phyloP scores from a whole-genome alignment of 176 grass and related monocot genomes.

The Eragrostis curvula region DNA sequence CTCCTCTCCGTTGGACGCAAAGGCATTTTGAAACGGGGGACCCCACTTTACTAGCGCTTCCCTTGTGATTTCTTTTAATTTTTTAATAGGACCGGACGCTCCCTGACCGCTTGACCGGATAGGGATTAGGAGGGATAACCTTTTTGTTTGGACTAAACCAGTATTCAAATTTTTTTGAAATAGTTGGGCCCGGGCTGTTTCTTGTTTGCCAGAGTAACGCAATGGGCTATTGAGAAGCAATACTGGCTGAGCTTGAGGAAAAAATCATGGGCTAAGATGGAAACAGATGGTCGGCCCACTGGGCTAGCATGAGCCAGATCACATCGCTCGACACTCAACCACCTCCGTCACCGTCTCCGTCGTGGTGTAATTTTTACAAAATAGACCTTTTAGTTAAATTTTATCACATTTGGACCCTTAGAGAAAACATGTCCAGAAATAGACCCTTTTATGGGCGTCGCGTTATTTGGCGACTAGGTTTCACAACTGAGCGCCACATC shows the following conservation, averaged over 20 bases:
- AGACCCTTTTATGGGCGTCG: too few species aligned
- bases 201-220: too few species aligned
- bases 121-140: background rate
- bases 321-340: too few species aligned
- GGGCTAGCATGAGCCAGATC: background rate
- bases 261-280: background rate
- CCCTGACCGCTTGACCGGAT: background rate
- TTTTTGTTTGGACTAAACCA: background rate
- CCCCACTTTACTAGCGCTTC: conserved; percentile 32
- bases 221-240: too few species aligned
- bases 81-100: conserved; percentile 27
- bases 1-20: conserved; percentile 11
- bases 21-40: conserved; percentile 43
- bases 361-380: too few species aligned
- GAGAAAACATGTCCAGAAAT: too few species aligned
- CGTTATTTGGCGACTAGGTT: too few species aligned
- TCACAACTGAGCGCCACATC: too few species aligned
- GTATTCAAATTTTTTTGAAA: background rate
- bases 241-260: background rate
- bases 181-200: background rate
- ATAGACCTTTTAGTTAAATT: too few species aligned
- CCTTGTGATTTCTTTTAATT: conserved; percentile 37
- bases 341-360: too few species aligned
- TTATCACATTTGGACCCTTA: too few species aligned
- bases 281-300: background rate